These are phyloP conservation scores for Jaenimonas drosophilae DNA, from an alignment of 208 protist genomes.

Conservation along the genomic window DNA sequence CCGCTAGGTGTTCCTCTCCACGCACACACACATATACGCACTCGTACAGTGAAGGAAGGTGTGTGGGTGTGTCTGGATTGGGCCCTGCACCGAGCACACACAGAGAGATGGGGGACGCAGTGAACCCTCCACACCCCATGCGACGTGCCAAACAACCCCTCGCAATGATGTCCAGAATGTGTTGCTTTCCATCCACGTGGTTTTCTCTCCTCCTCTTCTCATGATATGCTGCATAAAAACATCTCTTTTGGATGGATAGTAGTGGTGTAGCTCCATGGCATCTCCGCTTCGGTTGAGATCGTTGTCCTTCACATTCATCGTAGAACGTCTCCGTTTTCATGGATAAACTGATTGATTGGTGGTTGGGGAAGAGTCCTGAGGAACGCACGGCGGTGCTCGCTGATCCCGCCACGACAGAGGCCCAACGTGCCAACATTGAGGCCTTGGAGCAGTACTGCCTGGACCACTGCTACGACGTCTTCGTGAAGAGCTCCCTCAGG, in stretches of 20 bases:
- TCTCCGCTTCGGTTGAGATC: not conserved
- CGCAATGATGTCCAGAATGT: not conserved
- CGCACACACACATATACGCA: too few relatives aligned
- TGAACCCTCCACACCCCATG: too few relatives aligned
- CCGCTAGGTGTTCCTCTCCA: too few relatives aligned
- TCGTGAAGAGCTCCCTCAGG: constrained; percentile 26
- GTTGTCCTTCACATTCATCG: not conserved
- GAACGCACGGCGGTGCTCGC: constrained; percentile 42
- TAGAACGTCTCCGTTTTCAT: constrained; percentile 6
- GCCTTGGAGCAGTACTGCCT: constrained; percentile 41
- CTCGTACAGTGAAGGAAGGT: too few relatives aligned
- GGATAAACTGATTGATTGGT: constrained; percentile 32
- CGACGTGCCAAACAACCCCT: too few relatives aligned
- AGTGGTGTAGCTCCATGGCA: not conserved
- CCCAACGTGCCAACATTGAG: constrained; percentile 35
- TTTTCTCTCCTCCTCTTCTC: not conserved
- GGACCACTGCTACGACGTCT: constrained; percentile 45
- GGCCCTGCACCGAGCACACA: too few relatives aligned
- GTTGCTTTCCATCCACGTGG: not conserved
- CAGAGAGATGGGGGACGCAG: too few relatives aligned
- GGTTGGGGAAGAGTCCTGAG: constrained; percentile 50
- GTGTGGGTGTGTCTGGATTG: too few relatives aligned
- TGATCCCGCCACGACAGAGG: constrained; percentile 24
- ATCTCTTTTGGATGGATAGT: not conserved
- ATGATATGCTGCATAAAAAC: not conserved